Conservation (phyloP, 495 filamentous ascomycete genomes). For the Daldinia caldariorum region DNA sequence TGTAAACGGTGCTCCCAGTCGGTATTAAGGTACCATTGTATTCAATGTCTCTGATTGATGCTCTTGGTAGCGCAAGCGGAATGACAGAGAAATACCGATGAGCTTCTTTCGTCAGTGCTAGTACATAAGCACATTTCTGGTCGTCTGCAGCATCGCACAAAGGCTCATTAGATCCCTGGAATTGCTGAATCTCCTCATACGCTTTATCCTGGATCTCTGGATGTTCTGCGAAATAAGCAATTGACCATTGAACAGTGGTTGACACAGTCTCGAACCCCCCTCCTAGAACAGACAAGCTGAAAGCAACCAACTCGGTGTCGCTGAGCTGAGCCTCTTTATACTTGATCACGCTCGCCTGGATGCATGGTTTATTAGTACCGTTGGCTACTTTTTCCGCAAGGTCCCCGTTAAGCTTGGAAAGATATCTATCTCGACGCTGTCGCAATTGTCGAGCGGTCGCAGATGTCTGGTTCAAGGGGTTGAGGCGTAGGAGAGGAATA, state of each 20-base stretch:
- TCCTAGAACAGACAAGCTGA: slow-evolving; percentile 70
- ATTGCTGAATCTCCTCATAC: slow-evolving; percentile 61
- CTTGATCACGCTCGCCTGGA: slow-evolving; percentile 70
- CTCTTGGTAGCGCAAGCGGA: slow-evolving; percentile 68
- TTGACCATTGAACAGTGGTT: slow-evolving; percentile 69
- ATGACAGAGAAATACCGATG: slow-evolving; percentile 69
- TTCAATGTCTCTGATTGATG: slow-evolving; percentile 66
- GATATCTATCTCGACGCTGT: slow-evolving; percentile 67
- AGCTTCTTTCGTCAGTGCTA: slow-evolving; percentile 67
- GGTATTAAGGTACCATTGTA: slow-evolving; percentile 67
- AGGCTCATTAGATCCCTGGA: slow-evolving; percentile 63
- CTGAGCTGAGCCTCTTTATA: slow-evolving; percentile 69
- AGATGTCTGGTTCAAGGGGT: slow-evolving; percentile 63
- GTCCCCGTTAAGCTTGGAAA: slow-evolving; percentile 61
- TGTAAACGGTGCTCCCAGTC: slow-evolving; percentile 67
- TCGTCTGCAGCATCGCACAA: slow-evolving; percentile 68
- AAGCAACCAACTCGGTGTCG: slow-evolving; percentile 67
- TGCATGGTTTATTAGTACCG: slow-evolving; percentile 69
- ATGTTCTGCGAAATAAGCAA: slow-evolving; percentile 65
- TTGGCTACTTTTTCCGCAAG: slow-evolving; percentile 67
- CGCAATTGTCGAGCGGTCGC: slow-evolving; percentile 66
- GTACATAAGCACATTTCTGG: slow-evolving; percentile 69
- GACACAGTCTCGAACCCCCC: slow-evolving; percentile 73
- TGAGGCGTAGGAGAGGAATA: slow-evolving; percentile 67
- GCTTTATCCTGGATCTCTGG: slow-evolving; percentile 70